Conservation (phyloP, 129 eudicot species). For the Scalesia atractyloides region DNA sequence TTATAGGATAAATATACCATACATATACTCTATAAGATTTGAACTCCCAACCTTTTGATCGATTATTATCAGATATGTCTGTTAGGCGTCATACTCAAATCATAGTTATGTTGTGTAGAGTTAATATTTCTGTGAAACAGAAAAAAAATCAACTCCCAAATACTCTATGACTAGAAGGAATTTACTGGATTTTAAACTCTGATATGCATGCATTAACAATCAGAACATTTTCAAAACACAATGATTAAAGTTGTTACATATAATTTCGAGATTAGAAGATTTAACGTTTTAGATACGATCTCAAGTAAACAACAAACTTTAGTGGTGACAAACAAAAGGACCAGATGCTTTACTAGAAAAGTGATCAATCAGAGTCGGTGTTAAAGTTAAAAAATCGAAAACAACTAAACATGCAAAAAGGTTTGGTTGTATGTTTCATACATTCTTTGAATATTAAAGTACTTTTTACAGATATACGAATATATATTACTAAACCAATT, state of each 20-base stretch:
- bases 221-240: not conserved
- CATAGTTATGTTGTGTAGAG: not conserved
- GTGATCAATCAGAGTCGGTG: not conserved
- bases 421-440: not conserved
- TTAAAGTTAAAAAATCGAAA: too few species aligned
- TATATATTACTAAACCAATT: too few species aligned
- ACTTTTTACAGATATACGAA: too few species aligned
- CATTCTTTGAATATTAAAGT: too few species aligned
- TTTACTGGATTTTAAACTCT: too few species aligned
- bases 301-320: not conserved
- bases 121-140: not conserved
- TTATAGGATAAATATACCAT: too few species aligned
- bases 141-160: too few species aligned
- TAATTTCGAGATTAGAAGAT: not conserved
- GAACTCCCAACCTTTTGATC: too few species aligned
- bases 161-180: too few species aligned
- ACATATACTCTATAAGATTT: too few species aligned
- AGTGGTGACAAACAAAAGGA: not conserved
- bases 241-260: not conserved
- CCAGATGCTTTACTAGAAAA: not conserved
- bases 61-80: too few species aligned
- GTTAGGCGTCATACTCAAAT: not conserved
- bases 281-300: not conserved
- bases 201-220: too few species aligned
- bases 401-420: not conserved